Base-by-base conservation (phyloP, 2,329 filamentous ascomycete species). In the Dichotomopilus funicola region DNA sequence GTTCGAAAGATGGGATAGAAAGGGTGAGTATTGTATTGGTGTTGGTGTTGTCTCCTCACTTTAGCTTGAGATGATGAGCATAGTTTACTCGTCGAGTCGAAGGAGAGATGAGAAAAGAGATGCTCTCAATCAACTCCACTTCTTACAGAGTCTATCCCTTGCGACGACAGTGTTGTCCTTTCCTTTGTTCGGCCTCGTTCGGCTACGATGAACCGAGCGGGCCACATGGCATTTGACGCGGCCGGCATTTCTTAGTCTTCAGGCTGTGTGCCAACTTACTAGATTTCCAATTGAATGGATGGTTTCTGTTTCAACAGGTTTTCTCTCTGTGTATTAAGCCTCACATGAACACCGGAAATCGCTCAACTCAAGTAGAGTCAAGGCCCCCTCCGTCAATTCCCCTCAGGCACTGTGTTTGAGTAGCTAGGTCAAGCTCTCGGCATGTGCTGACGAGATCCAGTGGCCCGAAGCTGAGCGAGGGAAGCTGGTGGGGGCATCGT, bases 141-240 rank as follows among this genome's bases (percentile, higher is more conserved):
- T 54, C 48, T 52, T 49, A 51, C 44, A 27, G 49, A 44, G 36
- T 12, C 7, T 27, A 2, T 13, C 47, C 47, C 41, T 37, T 35
- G 4, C 10, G 33, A 41, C n/a, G 46, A 46, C 40, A 37, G 11
- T 42, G 49, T 13, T 9, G 49, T 43, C 37, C 5, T 37, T 44
- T 27, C 6, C 19, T 53, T 46, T 44, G 53, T 52, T 55, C 56
- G 56, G 53, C 49, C 52, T 51, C 40, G 40, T 49, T 58, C 56
- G 56, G 56, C 56, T 52, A 52, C 41, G 10, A 37, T 45, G 46
- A 56, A 53, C 41, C 51, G 45, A 43, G 49, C 12, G 42, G 46
- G 35, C 44, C 42, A 36, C 35, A 36, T 44, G 37, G 35, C 52
- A 55, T 55, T 27, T 58, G 56, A 55, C 49, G 52, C 27, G 31